A percentile compares a stretch with the other conserved stretches of the same genome.
Conservation (phyloP, 2,329 filamentous ascomycete genomes). For the Diaporthe nobilis region DNA sequence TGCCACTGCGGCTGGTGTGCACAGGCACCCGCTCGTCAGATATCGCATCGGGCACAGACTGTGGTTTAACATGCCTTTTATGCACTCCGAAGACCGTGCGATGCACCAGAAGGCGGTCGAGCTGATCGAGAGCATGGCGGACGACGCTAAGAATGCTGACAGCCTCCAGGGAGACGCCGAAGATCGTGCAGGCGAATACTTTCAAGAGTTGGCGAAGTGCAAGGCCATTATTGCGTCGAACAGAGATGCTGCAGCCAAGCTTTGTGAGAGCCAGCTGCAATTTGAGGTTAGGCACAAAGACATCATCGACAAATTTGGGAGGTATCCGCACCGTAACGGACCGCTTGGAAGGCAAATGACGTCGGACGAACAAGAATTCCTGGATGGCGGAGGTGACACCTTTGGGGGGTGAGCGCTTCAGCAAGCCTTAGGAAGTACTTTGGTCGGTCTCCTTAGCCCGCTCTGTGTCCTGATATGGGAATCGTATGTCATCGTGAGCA, state of each 20-base stretch:
- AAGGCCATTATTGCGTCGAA: slow-evolving; percentile 36
- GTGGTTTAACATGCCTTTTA: slow-evolving; percentile 66
- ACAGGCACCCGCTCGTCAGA: slow-evolving; percentile 37
- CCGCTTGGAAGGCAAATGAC: slow-evolving; percentile 64
- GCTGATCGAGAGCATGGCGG: slow-evolving; percentile 41
- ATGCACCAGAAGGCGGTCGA: slow-evolving; percentile 53
- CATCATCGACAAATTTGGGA: slow-evolving; percentile 67
- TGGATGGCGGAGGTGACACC: background rate
- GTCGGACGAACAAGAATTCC: slow-evolving; percentile 48
- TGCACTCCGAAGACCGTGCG: slow-evolving; percentile 62
- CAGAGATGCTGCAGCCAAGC: slow-evolving; percentile 45
- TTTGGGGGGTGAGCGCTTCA: background rate
- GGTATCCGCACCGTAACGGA: slow-evolving; percentile 72
- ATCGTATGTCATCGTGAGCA: background rate
- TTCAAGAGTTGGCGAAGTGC: background rate
- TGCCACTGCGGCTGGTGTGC: slow-evolving; percentile 45
- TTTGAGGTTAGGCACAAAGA: slow-evolving; percentile 62
- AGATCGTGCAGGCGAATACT: background rate
- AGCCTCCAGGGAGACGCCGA: too few species aligned
- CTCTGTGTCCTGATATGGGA: background rate
- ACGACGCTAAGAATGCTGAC: background rate
- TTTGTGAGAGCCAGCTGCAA: slow-evolving; percentile 41
- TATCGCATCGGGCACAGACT: slow-evolving; percentile 51
- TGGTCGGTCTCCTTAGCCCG: too few species aligned
- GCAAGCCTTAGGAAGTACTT: background rate